These are phyloP conservation scores for Umbelopsis ramanniana DNA, from an alignment of 192 early-diverging fungal species.

Conservation along the genomic window DNA sequence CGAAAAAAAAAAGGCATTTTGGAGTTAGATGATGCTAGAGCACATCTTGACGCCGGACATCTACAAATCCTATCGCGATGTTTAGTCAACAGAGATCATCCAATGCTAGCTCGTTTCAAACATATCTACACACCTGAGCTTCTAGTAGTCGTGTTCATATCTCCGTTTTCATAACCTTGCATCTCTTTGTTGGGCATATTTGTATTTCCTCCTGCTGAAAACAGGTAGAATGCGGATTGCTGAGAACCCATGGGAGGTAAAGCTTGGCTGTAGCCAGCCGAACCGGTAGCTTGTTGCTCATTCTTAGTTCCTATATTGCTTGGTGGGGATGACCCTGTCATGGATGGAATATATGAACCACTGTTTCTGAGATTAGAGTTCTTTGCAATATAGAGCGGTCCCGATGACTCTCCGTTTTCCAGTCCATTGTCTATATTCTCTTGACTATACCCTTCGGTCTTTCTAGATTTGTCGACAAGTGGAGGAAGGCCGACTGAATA, in stretches of 20 bases:
- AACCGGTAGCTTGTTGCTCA: neutral
- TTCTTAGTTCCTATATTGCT: neutral
- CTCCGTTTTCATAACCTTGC: constrained; percentile 4
- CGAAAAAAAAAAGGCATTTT: neutral
- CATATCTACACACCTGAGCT: neutral
- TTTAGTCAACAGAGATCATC: too few species aligned
- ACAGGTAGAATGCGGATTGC: neutral
- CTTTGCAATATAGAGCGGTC: neutral
- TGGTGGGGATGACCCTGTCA: neutral
- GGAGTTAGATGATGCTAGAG: neutral
- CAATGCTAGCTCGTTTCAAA: too few species aligned
- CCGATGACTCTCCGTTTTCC: neutral
- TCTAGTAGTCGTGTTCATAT: neutral
- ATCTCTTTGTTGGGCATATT: constrained; percentile 12
- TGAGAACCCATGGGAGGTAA: constrained; percentile 10
- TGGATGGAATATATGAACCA: neutral
- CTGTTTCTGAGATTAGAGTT: constrained; percentile 1
- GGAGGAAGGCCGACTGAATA: constrained; percentile 1
- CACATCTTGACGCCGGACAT: constrained; percentile 4
- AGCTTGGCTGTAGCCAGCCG: neutral
- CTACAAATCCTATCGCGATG: constrained; percentile 1
- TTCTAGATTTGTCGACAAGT: neutral
- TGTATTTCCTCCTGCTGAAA: neutral
- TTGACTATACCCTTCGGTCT: neutral
- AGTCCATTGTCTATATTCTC: neutral